Evolutionary conservation across 2,329 filamentous ascomycete species (phyloP).

Genomic region (Penicillium psychrosexuale): DNA sequence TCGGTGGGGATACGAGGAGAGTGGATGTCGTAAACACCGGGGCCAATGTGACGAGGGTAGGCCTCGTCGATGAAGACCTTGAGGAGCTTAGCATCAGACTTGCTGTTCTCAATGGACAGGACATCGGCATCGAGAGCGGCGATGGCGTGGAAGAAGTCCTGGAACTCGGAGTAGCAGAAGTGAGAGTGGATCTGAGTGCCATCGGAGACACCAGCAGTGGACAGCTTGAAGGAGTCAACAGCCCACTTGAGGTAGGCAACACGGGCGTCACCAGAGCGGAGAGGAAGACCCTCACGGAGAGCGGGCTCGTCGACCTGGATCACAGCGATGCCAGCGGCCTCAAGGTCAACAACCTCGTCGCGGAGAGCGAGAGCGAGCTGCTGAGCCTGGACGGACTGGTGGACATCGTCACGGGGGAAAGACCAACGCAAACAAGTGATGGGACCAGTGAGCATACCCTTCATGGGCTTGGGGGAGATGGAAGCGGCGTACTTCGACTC

Average conservation of each 20-base stretch:
- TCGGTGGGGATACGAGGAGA: constrained; percentile 94
- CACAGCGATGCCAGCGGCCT: constrained; percentile 92
- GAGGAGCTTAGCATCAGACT: constrained; percentile 98
- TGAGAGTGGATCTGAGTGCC: constrained; percentile 99
- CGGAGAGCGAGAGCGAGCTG: constrained; percentile 97
- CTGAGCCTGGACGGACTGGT: constrained; percentile 98
- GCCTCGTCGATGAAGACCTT: constrained; percentile 97
- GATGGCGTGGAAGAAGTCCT: constrained; percentile 99
- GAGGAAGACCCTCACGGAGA: constrained; percentile 97
- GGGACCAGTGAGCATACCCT: constrained; percentile 99
- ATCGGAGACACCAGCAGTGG: constrained; percentile 88
- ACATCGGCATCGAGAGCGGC: constrained; percentile 97
- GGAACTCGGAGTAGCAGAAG: constrained; percentile 99
- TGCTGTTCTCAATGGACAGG: constrained; percentile 99
- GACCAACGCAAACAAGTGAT: constrained; percentile 99
- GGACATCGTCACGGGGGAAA: constrained; percentile 98
- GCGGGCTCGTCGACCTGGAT: constrained; percentile 99
- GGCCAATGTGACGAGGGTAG: constrained; percentile 97
- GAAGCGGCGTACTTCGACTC: constrained; percentile 98
- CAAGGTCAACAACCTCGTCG: constrained; percentile 96
- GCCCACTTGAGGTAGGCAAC: constrained; percentile 97
- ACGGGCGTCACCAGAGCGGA: constrained; percentile 89
- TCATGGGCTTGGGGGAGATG: constrained; percentile 98
- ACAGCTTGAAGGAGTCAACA: constrained; percentile 95
- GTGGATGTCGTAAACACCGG: constrained; percentile 99